phyloP scores from a whole-genome alignment of 2,329 filamentous ascomycete genomes.

The Escovopsis sp. region DNA sequence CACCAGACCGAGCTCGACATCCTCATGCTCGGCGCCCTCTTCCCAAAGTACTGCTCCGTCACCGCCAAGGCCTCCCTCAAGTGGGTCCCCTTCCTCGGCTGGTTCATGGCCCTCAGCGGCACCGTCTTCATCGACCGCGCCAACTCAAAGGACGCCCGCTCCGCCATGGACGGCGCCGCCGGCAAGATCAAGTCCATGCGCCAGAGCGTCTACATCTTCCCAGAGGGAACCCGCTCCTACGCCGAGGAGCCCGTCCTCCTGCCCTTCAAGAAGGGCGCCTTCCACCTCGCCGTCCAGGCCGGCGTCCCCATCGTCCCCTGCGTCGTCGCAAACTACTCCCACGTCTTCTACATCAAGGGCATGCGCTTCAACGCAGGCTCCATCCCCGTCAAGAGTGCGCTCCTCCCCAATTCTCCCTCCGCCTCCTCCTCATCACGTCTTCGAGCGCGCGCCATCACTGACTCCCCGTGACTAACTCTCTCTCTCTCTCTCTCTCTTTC shows the following conservation, averaged over 20 bases:
- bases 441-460: no score
- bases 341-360: constrained; percentile 51
- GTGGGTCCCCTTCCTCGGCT: constrained; percentile 71
- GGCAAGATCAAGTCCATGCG: constrained; percentile 57
- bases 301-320: constrained; percentile 86
- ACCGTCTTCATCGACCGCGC: constrained; percentile 91
- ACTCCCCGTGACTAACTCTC: no score
- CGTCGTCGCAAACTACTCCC: constrained; percentile 65
- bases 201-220: constrained; percentile 76
- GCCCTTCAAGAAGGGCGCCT: constrained; percentile 98
- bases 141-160: constrained; percentile 67
- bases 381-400: constrained; percentile 62
- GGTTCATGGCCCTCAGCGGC: constrained; percentile 83
- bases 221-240: constrained; percentile 89
- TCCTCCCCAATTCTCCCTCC: background rate
- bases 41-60: constrained; percentile 82
- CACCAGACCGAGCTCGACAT: constrained; percentile 96
- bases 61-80: constrained; percentile 82
- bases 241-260: constrained; percentile 65
- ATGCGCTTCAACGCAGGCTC: constrained; percentile 51
- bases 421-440: background rate
- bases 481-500: background rate
- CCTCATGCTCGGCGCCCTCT: constrained; percentile 75
- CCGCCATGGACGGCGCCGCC: constrained; percentile 74
- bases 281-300: constrained; percentile 88